These are phyloP conservation scores for Talaromyces amestolkiae DNA, from an alignment of 2,329 filamentous ascomycete species.

Conservation along the genomic window DNA sequence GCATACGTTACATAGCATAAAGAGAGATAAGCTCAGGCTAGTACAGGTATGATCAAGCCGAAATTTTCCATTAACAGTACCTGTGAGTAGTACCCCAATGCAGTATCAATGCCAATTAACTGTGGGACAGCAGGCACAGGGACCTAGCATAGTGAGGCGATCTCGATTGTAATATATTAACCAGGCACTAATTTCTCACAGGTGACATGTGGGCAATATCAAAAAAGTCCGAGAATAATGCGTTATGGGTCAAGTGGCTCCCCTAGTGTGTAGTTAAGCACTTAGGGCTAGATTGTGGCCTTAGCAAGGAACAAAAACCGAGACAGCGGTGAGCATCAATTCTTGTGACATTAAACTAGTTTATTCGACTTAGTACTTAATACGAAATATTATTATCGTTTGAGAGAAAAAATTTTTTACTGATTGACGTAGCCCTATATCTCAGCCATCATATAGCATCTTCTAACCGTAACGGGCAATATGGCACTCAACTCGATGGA, in stretches of 20 bases:
- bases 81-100: slow-evolving; percentile 1
- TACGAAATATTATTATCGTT: neutral
- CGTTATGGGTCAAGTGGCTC: neutral
- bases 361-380: neutral
- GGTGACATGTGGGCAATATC: neutral
- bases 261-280: neutral
- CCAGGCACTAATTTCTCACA: neutral
- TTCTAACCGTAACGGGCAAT: neutral
- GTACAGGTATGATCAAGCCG: neutral
- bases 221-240: neutral
- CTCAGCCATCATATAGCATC: neutral
- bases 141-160: neutral
- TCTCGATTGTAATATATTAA: neutral
- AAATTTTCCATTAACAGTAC: neutral
- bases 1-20: neutral
- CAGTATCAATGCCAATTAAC: neutral
- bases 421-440: slow-evolving; percentile 6
- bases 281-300: neutral
- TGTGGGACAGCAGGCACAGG: neutral
- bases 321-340: slow-evolving; percentile 1
- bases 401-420: neutral
- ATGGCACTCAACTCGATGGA: neutral
- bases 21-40: neutral
- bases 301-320: neutral
- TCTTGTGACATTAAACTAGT: neutral